Evolutionary conservation across 306 rosid species (phyloP).

Genomic region (Hippophae gyantsensis): DNA sequence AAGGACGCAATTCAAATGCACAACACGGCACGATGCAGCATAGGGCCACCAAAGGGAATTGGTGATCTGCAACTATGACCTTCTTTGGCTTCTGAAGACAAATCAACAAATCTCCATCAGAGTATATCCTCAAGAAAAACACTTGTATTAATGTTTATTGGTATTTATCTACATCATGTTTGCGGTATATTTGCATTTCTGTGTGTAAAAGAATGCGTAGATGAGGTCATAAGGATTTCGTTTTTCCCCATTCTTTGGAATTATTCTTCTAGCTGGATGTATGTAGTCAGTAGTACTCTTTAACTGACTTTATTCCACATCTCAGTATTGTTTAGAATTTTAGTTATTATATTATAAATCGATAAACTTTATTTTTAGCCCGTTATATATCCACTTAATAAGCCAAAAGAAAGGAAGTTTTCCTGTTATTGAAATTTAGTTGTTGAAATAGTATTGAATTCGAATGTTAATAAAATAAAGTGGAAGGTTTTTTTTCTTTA

Average conservation of each 20-base stretch:
- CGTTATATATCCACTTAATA: no score
- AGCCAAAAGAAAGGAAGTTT: no score
- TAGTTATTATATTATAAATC: no score
- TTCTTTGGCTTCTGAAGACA: conserved; percentile 42
- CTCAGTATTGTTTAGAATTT: no score
- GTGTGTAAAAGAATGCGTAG: conserved; percentile 18
- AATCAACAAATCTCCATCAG: conserved; percentile 39
- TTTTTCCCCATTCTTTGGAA: conserved; percentile 39
- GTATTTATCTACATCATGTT: conserved; percentile 20
- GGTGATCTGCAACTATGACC: conserved; percentile 53
- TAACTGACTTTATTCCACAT: no score
- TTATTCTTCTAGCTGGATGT: conserved; percentile 20
- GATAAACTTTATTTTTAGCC: no score
- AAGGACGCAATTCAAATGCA: conserved; percentile 83
- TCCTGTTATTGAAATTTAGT: no score
- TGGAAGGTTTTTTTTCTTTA: no score
- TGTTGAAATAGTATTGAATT: no score
- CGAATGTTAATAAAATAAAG: no score
- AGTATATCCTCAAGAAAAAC: conserved; percentile 15
- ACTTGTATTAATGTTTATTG: conserved; percentile 15
- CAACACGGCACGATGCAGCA: conserved; percentile 96
- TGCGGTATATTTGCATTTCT: conserved; percentile 36
- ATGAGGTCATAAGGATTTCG: conserved; percentile 14
- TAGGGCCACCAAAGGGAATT: conserved; percentile 74
- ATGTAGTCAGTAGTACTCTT: no score